A percentile compares a stretch with the other conserved stretches of the same genome.
Evolutionary conservation across 169 alveolate genomes (phyloP).

Genomic region (Pseudocohnilembus persalinus): DNA sequence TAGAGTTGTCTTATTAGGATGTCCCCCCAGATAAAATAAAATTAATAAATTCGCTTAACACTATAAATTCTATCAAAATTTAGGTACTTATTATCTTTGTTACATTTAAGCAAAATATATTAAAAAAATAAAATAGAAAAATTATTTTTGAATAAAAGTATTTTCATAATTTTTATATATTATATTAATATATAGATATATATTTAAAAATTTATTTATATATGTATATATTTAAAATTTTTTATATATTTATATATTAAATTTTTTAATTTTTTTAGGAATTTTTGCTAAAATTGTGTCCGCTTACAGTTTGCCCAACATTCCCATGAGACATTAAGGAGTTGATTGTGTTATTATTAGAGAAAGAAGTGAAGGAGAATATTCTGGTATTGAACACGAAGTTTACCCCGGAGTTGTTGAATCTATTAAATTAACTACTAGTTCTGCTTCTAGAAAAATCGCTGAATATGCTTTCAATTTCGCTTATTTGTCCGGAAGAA

Average conservation of each 20-base stretch:
- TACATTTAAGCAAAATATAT: no score
- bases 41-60: conserved; percentile 39
- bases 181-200: neutral
- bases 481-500: conserved; percentile 54
- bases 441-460: conserved; percentile 41
- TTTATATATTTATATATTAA: conserved; percentile 15
- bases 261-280: no score
- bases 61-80: conserved; percentile 33
- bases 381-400: conserved; percentile 68
- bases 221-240: conserved; percentile 5
- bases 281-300: conserved; percentile 56
- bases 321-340: conserved; percentile 49
- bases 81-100: no score
- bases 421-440: conserved; percentile 57
- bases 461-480: conserved; percentile 72
- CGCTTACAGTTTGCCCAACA: conserved; percentile 55
- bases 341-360: conserved; percentile 59
- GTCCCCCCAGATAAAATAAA: conserved; percentile 32
- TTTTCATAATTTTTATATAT: conserved; percentile 25
- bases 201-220: no score
- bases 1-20: conserved; percentile 38
- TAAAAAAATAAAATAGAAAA: no score
- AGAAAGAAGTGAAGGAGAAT: conserved; percentile 75
- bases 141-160: neutral
- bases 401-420: conserved; percentile 71